Evolutionary conservation across 129 eudicot species (phyloP).

Genomic region (Cynara cardunculus): DNA sequence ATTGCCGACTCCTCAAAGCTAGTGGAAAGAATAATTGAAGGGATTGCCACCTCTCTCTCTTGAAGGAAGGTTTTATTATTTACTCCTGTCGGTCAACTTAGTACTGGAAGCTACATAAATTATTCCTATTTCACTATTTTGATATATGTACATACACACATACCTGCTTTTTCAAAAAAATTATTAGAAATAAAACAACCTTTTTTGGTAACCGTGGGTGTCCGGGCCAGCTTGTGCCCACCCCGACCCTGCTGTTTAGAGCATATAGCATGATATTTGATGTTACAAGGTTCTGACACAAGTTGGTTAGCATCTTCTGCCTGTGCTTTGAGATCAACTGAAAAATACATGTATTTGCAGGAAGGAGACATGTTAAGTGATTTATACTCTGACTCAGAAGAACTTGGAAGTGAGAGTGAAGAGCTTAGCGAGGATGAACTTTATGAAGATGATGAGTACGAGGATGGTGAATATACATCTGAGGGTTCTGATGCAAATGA

Average conservation of each 20-base stretch:
- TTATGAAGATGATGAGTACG: constrained; percentile 48
- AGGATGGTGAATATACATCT: constrained; percentile 36
- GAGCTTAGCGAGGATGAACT: constrained; percentile 69
- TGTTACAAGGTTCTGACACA: background rate
- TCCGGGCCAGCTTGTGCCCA: background rate
- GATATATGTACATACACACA: background rate
- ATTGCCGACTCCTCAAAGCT: too few species aligned
- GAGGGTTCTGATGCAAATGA: constrained; percentile 46
- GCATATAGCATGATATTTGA: background rate
- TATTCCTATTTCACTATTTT: too few species aligned
- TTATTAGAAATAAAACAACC: background rate
- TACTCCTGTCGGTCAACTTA: too few species aligned
- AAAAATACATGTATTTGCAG: constrained; percentile 33
- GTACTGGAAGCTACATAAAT: too few species aligned
- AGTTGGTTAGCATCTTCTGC: background rate
- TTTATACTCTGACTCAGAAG: constrained; percentile 78
- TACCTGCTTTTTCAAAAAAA: background rate
- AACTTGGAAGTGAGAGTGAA: constrained; percentile 77
- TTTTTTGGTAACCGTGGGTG: background rate
- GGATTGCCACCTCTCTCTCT: too few species aligned
- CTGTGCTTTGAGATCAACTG: constrained; percentile 6
- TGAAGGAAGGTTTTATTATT: too few species aligned
- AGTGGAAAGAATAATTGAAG: too few species aligned
- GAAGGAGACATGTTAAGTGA: constrained; percentile 62
- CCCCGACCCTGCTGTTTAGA: background rate